phyloP scores from a whole-genome alignment of 1,284 basidiomycete genomes.

The Sporisorium reilianum region DNA sequence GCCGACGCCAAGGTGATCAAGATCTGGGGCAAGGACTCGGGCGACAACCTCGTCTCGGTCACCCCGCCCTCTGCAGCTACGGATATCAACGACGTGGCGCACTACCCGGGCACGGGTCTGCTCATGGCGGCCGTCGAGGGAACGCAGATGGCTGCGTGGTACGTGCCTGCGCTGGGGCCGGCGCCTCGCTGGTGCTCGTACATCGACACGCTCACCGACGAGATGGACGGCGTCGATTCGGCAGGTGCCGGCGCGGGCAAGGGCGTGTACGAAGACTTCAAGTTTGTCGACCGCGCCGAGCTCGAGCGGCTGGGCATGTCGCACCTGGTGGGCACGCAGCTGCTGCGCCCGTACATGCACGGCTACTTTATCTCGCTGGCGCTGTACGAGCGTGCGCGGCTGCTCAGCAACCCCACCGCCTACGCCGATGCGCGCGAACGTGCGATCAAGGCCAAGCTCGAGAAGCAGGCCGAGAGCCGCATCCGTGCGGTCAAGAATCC shows the following conservation, averaged over 20 bases:
- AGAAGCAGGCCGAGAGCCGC: slow-evolving; percentile 90
- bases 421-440: slow-evolving; percentile 94
- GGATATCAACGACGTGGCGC: slow-evolving; percentile 72
- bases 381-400: slow-evolving; percentile 92
- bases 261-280: slow-evolving; percentile 90
- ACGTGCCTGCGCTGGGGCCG: slow-evolving; percentile 93
- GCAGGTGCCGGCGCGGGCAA: slow-evolving; percentile 64
- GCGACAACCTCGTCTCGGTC: slow-evolving; percentile 89
- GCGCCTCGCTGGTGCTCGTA: slow-evolving; percentile 97
- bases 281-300: slow-evolving; percentile 91
- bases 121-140: slow-evolving; percentile 66
- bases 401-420: slow-evolving; percentile 95
- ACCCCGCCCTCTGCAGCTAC: slow-evolving; percentile 89
- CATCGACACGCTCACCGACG: slow-evolving; percentile 89
- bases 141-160: slow-evolving; percentile 71
- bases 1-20: slow-evolving; percentile 69
- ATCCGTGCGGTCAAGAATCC: slow-evolving; percentile 75
- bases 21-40: slow-evolving; percentile 77
- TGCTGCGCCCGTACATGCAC: slow-evolving; percentile 99
- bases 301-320: slow-evolving; percentile 80
- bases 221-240: slow-evolving; percentile 86
- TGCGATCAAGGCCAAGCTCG: slow-evolving; percentile 86
- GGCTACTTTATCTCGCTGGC: slow-evolving; percentile 97
- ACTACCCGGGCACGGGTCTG: slow-evolving; percentile 66
- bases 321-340: slow-evolving; percentile 91